Percentiles rank a stretch among this genome's conserved stretches.
phyloP scores from a whole-genome alignment of 1,139 yeast species.

The Yamadazyma friedrichii region DNA sequence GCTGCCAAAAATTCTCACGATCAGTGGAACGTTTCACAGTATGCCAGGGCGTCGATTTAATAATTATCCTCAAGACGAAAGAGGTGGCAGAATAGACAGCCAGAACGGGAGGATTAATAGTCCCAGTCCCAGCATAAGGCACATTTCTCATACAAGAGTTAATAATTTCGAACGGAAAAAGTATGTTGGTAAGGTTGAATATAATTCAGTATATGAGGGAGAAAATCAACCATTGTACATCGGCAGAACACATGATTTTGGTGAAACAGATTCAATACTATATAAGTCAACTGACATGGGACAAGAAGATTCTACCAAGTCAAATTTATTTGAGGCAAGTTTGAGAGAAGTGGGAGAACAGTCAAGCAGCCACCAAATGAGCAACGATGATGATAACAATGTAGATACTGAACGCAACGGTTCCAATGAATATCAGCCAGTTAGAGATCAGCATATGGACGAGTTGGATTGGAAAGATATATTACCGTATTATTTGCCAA shows the following conservation, averaged over 20 bases:
- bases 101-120: constrained; percentile 13
- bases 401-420: neutral
- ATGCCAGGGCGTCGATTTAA: neutral
- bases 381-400: neutral
- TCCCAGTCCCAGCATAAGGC: constrained; percentile 34
- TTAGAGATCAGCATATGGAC: constrained; percentile 21
- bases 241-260: constrained; percentile 6
- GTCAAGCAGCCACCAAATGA: neutral
- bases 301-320: neutral
- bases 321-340: constrained; percentile 4
- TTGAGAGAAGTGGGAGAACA: constrained; percentile 1
- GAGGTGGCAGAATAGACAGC: neutral
- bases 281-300: constrained; percentile 2
- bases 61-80: neutral
- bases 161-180: constrained; percentile 15
- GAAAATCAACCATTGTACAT: constrained; percentile 15
- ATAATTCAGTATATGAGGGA: constrained; percentile 17
- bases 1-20: constrained; percentile 1
- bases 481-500: constrained; percentile 76
- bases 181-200: constrained; percentile 12
- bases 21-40: neutral
- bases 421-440: constrained; percentile 23
- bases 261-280: constrained; percentile 9
- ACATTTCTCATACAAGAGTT: constrained; percentile 33
- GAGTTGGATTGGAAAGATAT: constrained; percentile 25